phyloP scores from a whole-genome alignment of 768 basidiomycete species.

The Kwoniella bestiolae region DNA sequence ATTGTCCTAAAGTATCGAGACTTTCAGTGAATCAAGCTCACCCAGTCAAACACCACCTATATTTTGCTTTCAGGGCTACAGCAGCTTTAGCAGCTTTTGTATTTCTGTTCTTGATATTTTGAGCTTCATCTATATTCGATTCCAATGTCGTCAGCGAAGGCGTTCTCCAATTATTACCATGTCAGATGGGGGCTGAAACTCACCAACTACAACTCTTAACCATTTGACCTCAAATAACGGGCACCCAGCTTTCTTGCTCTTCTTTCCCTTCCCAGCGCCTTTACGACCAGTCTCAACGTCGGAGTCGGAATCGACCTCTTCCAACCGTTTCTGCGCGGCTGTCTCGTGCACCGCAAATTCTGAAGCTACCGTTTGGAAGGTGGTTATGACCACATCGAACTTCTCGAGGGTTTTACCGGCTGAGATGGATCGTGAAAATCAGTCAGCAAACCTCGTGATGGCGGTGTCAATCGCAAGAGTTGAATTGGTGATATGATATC shows the following conservation, averaged over 20 bases:
- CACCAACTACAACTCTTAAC: constrained; percentile 84
- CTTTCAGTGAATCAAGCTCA: too few species aligned
- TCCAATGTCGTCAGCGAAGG: too few species aligned
- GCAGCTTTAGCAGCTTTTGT: constrained; percentile 78
- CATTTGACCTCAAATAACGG: constrained; percentile 76
- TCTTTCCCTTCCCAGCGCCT: constrained; percentile 60
- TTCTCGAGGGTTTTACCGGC: constrained; percentile 52
- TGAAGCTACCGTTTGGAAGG: constrained; percentile 80
- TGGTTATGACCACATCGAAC: constrained; percentile 67
- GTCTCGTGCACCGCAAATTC: constrained; percentile 68
- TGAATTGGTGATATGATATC: too few species aligned
- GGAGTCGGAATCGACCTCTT: constrained; percentile 58
- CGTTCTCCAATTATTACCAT: too few species aligned
- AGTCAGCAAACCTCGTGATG: not conserved
- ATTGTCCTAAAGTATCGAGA: too few species aligned
- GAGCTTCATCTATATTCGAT: constrained; percentile 77
- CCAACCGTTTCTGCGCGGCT: constrained; percentile 59
- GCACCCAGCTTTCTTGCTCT: constrained; percentile 58
- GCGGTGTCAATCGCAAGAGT: too few species aligned
- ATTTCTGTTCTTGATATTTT: constrained; percentile 86
- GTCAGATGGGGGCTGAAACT: constrained; percentile 24
- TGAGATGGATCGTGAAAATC: constrained; percentile 20
- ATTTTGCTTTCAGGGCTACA: constrained; percentile 74
- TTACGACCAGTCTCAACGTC: constrained; percentile 60
- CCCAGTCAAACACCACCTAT: constrained; percentile 83